These are phyloP conservation scores for Backusella psychrophila DNA, from an alignment of 192 early-diverging fungal species.

Conservation along the genomic window DNA sequence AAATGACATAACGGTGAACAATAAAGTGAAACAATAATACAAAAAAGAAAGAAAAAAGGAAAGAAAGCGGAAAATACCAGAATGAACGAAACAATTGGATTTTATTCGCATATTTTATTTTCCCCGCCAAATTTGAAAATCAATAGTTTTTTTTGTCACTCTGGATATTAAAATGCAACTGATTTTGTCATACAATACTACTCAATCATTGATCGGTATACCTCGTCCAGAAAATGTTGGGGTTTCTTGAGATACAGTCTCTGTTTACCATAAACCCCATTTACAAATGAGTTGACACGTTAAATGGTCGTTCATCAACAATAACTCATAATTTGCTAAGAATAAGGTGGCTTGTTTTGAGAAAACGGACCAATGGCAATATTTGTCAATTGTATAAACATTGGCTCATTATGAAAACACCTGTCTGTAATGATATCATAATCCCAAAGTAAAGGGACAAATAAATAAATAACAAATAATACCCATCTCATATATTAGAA, in stretches of 20 bases:
- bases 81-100: background rate
- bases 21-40: background rate
- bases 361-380: background rate
- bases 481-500: too few species aligned
- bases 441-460: background rate
- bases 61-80: slow-evolving; percentile 7
- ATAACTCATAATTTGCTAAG: background rate
- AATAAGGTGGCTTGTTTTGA: background rate
- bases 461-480: background rate
- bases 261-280: background rate
- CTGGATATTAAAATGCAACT: background rate
- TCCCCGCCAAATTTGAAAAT: background rate
- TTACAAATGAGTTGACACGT: background rate
- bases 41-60: background rate
- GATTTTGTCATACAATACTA: background rate
- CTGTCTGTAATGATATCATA: background rate
- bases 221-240: background rate
- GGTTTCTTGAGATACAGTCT: background rate
- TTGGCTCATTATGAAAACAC: background rate
- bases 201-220: background rate
- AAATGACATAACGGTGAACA: background rate
- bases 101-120: slow-evolving; percentile 3
- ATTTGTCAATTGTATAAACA: background rate
- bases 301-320: background rate
- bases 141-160: background rate